Evolutionary conservation across 345 rosid species (phyloP).

Genomic region (Excoecaria cochinchinensis): DNA sequence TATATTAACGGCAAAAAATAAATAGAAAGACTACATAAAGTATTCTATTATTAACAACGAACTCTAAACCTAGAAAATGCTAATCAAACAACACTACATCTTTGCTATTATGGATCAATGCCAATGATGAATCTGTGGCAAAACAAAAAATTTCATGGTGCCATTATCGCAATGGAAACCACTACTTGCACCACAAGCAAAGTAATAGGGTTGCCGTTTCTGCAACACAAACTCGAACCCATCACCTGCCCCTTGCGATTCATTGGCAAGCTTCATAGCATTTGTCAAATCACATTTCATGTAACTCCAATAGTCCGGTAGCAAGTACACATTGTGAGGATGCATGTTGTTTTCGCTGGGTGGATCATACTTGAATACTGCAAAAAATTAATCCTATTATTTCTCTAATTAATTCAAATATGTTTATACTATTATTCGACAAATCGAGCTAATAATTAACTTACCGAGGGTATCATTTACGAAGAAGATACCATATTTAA

Average conservation of each 20-base stretch:
- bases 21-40: no score
- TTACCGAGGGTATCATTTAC: conserved; percentile 70
- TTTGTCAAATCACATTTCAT: conserved; percentile 43
- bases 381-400: neutral
- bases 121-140: conserved; percentile 24
- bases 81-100: no score
- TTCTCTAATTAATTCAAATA: neutral
- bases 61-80: no score
- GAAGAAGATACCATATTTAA: conserved; percentile 51
- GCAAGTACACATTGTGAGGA: conserved; percentile 62
- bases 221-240: conserved; percentile 60
- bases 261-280: conserved; percentile 48
- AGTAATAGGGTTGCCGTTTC: conserved; percentile 47
- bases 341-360: conserved; percentile 42
- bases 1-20: no score
- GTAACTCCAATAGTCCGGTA: conserved; percentile 48
- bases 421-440: neutral
- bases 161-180: conserved; percentile 68
- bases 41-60: no score
- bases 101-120: no score
- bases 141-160: conserved; percentile 56
- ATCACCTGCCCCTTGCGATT: conserved; percentile 49
- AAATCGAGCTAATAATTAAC: neutral
- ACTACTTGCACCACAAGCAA: conserved; percentile 58
- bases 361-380: conserved; percentile 74